These are phyloP conservation scores for Ramaria rubella DNA, from an alignment of 768 basidiomycete genomes.

Conservation along the genomic window DNA sequence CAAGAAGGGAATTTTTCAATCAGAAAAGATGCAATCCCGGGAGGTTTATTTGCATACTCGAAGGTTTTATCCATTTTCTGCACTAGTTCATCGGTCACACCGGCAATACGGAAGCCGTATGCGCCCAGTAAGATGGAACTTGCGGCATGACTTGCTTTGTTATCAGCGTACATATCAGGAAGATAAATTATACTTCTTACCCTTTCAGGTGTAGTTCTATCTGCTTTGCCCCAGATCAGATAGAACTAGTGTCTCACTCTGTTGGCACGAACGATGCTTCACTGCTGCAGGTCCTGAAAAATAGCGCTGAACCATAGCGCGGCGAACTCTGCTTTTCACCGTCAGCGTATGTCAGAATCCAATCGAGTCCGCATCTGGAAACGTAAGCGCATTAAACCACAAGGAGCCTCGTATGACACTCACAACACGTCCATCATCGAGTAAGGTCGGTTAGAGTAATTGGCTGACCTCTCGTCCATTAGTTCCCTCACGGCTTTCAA, in stretches of 20 bases:
- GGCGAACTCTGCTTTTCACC: background rate
- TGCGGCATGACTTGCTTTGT: background rate
- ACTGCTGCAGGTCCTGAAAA: conserved; percentile 2
- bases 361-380: conserved; percentile 1
- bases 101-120: conserved; percentile 3
- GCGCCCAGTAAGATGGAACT: conserved; percentile 2
- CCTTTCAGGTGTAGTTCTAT: conserved; percentile 4
- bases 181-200: background rate
- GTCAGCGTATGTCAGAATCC: background rate
- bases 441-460: conserved; percentile 17
- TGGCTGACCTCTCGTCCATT: conserved; percentile 14
- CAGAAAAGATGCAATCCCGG: background rate
- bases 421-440: conserved; percentile 5
- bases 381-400: background rate
- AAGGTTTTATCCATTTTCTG: conserved; percentile 7
- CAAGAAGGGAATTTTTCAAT: conserved; percentile 3
- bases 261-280: conserved; percentile 7
- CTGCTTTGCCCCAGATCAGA: background rate
- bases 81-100: background rate
- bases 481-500: conserved; percentile 11
- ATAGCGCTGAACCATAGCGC: conserved; percentile 1
- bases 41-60: conserved; percentile 3
- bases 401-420: background rate
- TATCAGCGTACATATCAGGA: background rate
- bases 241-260: background rate